Base-by-base conservation (phyloP, 371 early-diverging fungal species). In the Mortierella sp. region DNA sequence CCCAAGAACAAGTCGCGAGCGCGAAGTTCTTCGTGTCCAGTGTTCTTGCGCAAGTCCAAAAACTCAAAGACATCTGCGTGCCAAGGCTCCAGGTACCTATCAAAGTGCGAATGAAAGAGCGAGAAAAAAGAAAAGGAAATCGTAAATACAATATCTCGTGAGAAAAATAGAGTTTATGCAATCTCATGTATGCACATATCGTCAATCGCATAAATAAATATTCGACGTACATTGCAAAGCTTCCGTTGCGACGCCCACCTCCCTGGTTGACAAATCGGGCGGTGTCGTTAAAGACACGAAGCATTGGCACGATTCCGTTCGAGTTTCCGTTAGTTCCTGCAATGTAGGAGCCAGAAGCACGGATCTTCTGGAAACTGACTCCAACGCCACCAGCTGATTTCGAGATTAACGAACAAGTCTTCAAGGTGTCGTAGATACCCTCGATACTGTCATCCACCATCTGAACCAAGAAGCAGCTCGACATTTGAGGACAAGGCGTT, bases 331-430 rank as follows among this genome's bases (percentile, higher is more conserved):
- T 99, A 64, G 99, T 99, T 23, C 97, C 98, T 53, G 98, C 96
- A 85, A 99, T 98, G 83, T 96, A 96, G 6, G 99, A 97, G 1
- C 98, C 99, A 8, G 93, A 91, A 0, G 97, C 95, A 56, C 99
- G 93, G 72, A 98, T 97, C 76, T 97, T 96, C 88, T 98, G 99
- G 66, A 99, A 93, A 70, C 95, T 94, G 43, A 99, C 86, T 29
- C 99, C 99, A 64, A 99, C 96, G 66, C 99, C 99, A 68, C 99
- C 99, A 19, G 99, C 99, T 32, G 94, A 91, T 86, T 99, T 99
- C 55, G 99, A 97, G 76, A 99, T 99, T 86, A 97, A 89, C n/a
- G 99, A 99, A 82, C 98, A 98, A 13, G 95, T 94, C 83, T 94
- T 98, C 63, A 99, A 86, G 8, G 99, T 99, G 61, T 99, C 97